Conservation (phyloP, 106 monocot species). For the Dactylorhiza incarnata region DNA sequence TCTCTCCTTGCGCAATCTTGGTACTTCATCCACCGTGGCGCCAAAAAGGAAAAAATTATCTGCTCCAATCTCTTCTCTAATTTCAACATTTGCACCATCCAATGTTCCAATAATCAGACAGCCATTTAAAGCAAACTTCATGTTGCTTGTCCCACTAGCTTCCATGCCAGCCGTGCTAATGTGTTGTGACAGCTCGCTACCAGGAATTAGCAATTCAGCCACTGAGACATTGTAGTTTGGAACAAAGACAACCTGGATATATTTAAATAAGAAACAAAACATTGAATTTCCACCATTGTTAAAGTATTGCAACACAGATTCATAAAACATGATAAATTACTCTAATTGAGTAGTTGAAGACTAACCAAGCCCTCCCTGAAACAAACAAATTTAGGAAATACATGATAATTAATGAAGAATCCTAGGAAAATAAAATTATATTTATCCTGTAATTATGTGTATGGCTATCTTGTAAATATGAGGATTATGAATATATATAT, state of each 20-base stretch:
- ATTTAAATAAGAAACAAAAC: not conserved
- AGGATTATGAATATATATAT: too few relatives aligned
- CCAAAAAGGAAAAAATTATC: conserved; percentile 97
- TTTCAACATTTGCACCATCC: conserved; percentile 95
- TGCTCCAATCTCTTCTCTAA: conserved; percentile 82
- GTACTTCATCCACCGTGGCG: conserved; percentile 79
- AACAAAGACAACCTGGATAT: conserved; percentile 65
- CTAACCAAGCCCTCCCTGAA: not conserved
- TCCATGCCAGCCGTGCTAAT: conserved; percentile 97
- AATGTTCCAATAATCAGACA: conserved; percentile 89
- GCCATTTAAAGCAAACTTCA: conserved; percentile 95
- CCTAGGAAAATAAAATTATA: not conserved
- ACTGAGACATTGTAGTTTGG: conserved; percentile 93
- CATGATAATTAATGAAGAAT: not conserved
- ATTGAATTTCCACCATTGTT: not conserved
- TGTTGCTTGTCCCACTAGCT: conserved; percentile 93
- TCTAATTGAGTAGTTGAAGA: not conserved
- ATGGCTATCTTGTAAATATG: too few relatives aligned
- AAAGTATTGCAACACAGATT: not conserved
- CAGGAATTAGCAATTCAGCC: conserved; percentile 85
- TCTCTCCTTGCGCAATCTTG: conserved; percentile 67
- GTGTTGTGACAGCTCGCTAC: conserved; percentile 92
- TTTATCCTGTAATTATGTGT: too few relatives aligned
- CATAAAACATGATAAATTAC: not conserved
- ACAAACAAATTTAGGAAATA: not conserved